These are phyloP conservation scores for Begonia fuchsioides DNA, from an alignment of 306 rosid genomes.

Conservation along the genomic window DNA sequence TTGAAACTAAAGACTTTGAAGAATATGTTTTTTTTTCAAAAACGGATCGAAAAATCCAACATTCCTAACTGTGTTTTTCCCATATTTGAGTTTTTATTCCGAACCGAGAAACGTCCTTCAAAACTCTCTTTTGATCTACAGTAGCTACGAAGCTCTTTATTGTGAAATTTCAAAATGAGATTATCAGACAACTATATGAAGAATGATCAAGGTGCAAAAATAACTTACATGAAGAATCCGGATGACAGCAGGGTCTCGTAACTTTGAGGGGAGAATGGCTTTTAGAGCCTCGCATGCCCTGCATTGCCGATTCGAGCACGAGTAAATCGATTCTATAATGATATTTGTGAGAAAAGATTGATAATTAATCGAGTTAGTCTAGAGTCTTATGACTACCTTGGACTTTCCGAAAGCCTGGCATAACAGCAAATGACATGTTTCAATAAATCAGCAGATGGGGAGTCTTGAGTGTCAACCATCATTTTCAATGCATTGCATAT, in stretches of 20 bases:
- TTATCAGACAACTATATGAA: too few relatives aligned
- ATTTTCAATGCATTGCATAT: slow-evolving; percentile 8
- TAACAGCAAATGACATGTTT: slow-evolving; percentile 18
- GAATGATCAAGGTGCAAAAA: background rate
- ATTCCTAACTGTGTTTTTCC: too few relatives aligned
- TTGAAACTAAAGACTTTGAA: too few relatives aligned
- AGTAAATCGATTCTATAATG: background rate
- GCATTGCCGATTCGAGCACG: slow-evolving; percentile 2
- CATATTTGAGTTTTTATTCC: too few relatives aligned
- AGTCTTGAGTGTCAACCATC: slow-evolving; percentile 5
- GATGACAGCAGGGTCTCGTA: slow-evolving; percentile 3
- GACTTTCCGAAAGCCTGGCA: slow-evolving; percentile 15
- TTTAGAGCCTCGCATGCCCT: slow-evolving; percentile 16
- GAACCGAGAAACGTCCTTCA: too few relatives aligned
- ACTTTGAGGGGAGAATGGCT: slow-evolving; percentile 7
- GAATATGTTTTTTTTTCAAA: too few relatives aligned
- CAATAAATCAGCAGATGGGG: slow-evolving; percentile 15
- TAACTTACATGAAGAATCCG: slow-evolving; percentile 10
- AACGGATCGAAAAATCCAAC: too few relatives aligned
- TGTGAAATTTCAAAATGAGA: too few relatives aligned
- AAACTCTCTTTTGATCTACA: too few relatives aligned
- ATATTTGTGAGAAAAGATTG: background rate
- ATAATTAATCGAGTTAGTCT: background rate
- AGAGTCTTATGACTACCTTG: slow-evolving; percentile 16
- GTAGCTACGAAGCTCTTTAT: too few relatives aligned